Conservation (phyloP, 2,329 filamentous ascomycete species). For the Alternaria arbusti region DNA sequence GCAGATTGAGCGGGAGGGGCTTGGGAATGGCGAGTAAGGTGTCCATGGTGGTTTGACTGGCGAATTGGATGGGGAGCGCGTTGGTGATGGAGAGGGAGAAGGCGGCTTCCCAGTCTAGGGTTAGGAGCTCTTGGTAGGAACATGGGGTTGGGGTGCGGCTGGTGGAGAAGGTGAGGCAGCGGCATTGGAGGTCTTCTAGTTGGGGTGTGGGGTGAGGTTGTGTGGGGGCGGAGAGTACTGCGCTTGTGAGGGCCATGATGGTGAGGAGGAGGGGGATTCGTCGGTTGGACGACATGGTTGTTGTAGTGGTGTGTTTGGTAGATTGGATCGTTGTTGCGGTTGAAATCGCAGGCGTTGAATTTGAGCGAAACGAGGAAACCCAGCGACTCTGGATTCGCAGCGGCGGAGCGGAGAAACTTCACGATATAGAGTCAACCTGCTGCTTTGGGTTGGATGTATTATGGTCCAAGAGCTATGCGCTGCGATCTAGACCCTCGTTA, state of each 20-base stretch:
- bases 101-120: slow-evolving; percentile 32
- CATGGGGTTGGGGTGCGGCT: slow-evolving; percentile 26
- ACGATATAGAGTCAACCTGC: slow-evolving; percentile 6
- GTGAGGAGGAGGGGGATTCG: slow-evolving; percentile 4
- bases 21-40: slow-evolving; percentile 24
- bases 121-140: slow-evolving; percentile 26
- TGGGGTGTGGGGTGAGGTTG: not conserved
- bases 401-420: not conserved
- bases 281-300: slow-evolving; percentile 6
- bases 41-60: slow-evolving; percentile 25
- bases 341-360: not conserved
- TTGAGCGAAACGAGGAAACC: not conserved
- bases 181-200: slow-evolving; percentile 31
- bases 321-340: not conserved
- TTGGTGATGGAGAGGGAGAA: slow-evolving; percentile 27
- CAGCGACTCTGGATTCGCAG: not conserved
- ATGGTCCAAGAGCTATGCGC: not conserved
- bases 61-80: slow-evolving; percentile 33
- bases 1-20: slow-evolving; percentile 27
- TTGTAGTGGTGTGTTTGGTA: not conserved
- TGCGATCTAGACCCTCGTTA: slow-evolving; percentile 15
- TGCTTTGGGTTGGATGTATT: slow-evolving; percentile 1
- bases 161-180: slow-evolving; percentile 32
- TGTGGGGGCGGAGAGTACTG: slow-evolving; percentile 18
- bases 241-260: slow-evolving; percentile 4